Percentiles rank a stretch among this genome's conserved stretches.
These are phyloP conservation scores for Comarum palustre DNA, from an alignment of 306 rosid species.

Conservation along the genomic window DNA sequence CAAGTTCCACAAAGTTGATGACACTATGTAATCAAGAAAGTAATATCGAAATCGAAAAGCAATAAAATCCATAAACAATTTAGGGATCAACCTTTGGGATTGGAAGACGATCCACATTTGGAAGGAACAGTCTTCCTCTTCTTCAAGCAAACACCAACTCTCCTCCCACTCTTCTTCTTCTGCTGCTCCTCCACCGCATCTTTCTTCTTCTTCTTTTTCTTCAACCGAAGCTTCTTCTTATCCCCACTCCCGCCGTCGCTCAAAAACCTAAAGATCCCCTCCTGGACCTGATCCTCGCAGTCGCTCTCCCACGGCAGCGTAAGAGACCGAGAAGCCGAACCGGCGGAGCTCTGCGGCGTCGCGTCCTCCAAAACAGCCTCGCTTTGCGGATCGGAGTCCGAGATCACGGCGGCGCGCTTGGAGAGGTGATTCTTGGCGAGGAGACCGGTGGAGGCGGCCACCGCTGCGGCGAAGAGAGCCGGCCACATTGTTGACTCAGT, in stretches of 20 bases:
- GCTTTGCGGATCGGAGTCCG: slow-evolving; percentile 3
- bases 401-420: slow-evolving; percentile 5
- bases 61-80: not conserved
- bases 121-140: slow-evolving; percentile 45
- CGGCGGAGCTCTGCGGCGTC: slow-evolving; percentile 1
- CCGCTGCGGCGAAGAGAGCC: slow-evolving; percentile 48
- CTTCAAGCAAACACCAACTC: slow-evolving; percentile 46
- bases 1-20: not conserved
- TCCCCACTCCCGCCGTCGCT: slow-evolving; percentile 29
- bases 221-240: slow-evolving; percentile 17
- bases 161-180: slow-evolving; percentile 36
- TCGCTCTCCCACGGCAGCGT: slow-evolving; percentile 15
- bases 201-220: slow-evolving; percentile 27
- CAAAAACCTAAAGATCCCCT: slow-evolving; percentile 52
- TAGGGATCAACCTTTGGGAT: slow-evolving; percentile 41
- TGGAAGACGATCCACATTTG: slow-evolving; percentile 28
- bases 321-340: slow-evolving; percentile 21
- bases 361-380: slow-evolving; percentile 9
- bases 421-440: slow-evolving; percentile 50
- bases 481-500: slow-evolving; percentile 53
- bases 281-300: slow-evolving; percentile 13
- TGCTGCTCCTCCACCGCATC: slow-evolving; percentile 30
- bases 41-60: not conserved
- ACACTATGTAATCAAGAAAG: not conserved
- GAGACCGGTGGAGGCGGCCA: slow-evolving; percentile 68